Evolutionary conservation across 306 rosid genomes (phyloP), one percentile per base, ranked within the genome.

Genomic region (Amphicarpaea edgeworthii): DNA sequence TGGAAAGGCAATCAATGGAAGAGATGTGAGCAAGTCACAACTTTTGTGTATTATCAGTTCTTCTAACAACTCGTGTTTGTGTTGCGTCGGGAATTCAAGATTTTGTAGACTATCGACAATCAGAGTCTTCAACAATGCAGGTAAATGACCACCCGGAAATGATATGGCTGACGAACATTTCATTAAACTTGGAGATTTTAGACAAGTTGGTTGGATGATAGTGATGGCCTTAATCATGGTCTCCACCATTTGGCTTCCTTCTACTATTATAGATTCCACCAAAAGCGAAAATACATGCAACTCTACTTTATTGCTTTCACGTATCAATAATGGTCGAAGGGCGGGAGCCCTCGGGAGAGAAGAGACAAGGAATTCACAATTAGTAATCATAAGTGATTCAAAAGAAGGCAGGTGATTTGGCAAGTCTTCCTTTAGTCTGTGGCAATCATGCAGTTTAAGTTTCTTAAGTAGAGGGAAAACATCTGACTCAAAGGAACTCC

Each of bases 141-240:
- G 30, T 26, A 26, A 1, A 26, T 4, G 30, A 26, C 30, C 30
- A 26, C 30, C 30, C 30, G 30, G 30, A 26, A 26, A 26, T 0
- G 30, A 26, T 26, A 26, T 26, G 30, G 30, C 30, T 26, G 30
- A 26, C 30, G 30, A 26, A 26, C 30, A 26, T 2, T 26, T 1
- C 30, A 2, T 1, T 1, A 26, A 26, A 2, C 1, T 0, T 26
- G 3, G 3, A 26, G 1, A 0, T 1, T 1, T 2, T 2, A 26
- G 30, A 1, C 30, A 26, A 26, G 0, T 26, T 26, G 30, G 30
- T 0, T 26, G 1, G 30, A 26, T 26, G 30, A 2, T 26, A 1
- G 30, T 26, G 30, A 26, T 26, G 30, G 30, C 30, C 30, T 26
- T 4, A 4, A 26, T 26, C 30, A 26, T 26, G 30, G 30, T 2